phyloP scores from a whole-genome alignment of 169 alveolate species.

The Plasmodium vinckei region DNA sequence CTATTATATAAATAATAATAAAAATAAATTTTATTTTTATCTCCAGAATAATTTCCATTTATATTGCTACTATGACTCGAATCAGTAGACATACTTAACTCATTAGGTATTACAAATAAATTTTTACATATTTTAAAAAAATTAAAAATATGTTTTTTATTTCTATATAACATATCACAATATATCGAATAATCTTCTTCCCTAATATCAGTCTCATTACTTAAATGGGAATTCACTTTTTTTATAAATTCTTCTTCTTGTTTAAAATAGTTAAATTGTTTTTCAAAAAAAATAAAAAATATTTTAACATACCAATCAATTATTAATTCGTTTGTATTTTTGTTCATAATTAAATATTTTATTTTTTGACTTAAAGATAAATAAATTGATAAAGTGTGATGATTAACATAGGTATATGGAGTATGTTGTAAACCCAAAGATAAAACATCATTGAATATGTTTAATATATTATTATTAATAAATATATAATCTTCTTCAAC shows the following conservation, averaged over 20 bases:
- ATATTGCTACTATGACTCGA: background rate
- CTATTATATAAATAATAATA: constrained; percentile 12
- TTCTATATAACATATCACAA: constrained; percentile 25
- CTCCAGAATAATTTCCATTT: too few relatives aligned
- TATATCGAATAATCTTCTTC: constrained; percentile 64
- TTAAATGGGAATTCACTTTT: constrained; percentile 21
- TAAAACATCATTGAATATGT: constrained; percentile 22
- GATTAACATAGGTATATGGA: constrained; percentile 23
- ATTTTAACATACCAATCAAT: constrained; percentile 34
- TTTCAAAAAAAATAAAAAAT: constrained; percentile 6
- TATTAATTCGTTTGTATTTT: constrained; percentile 17
- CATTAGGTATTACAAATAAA: constrained; percentile 34
- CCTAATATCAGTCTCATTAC: background rate
- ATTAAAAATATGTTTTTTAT: constrained; percentile 19
- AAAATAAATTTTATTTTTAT: background rate
- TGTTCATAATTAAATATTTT: constrained; percentile 11
- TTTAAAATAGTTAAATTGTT: constrained; percentile 19
- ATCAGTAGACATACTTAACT: background rate
- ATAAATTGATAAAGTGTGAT: constrained; percentile 19
- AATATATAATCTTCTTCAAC: constrained; percentile 38
- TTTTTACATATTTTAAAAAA: constrained; percentile 63
- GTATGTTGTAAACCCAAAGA: constrained; percentile 11
- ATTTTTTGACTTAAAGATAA: constrained; percentile 31
- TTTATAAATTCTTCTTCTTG: constrained; percentile 24
- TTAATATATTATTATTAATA: constrained; percentile 5